Evolutionary conservation across 345 rosid species (phyloP).

Genomic region (Eucalyptus curtisii): DNA sequence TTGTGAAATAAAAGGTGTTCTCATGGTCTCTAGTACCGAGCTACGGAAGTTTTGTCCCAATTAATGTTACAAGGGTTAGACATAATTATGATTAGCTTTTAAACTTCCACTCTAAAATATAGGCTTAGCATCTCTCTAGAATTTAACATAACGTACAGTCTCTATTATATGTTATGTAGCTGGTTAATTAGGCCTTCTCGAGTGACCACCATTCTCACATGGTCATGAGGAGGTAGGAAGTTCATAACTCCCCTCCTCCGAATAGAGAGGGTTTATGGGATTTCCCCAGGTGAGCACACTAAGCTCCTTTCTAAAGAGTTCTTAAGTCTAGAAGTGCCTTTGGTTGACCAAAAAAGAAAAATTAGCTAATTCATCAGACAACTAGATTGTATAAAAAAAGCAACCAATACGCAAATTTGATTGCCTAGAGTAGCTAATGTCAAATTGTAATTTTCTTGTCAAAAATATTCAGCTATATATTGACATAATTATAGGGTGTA

Average conservation of each 20-base stretch:
- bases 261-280: neutral
- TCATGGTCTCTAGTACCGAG: neutral
- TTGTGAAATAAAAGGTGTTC: neutral
- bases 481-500: neutral
- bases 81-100: neutral
- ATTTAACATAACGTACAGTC: neutral
- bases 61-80: neutral
- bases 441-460: neutral
- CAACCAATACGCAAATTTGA: neutral
- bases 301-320: no score
- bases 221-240: neutral
- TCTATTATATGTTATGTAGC: neutral
- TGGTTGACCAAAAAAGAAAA: neutral
- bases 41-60: neutral
- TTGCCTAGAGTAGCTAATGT: neutral
- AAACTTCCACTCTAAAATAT: neutral
- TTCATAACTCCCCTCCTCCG: neutral
- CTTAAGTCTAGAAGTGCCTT: neutral
- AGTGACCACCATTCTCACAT: neutral
- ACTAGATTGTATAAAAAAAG: neutral
- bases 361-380: neutral
- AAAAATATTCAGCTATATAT: neutral
- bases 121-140: neutral
- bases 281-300: neutral
- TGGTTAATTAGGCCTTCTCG: neutral